Base-by-base conservation (phyloP, 208 protist genomes). In the Crithidia acanthocephali region DNA sequence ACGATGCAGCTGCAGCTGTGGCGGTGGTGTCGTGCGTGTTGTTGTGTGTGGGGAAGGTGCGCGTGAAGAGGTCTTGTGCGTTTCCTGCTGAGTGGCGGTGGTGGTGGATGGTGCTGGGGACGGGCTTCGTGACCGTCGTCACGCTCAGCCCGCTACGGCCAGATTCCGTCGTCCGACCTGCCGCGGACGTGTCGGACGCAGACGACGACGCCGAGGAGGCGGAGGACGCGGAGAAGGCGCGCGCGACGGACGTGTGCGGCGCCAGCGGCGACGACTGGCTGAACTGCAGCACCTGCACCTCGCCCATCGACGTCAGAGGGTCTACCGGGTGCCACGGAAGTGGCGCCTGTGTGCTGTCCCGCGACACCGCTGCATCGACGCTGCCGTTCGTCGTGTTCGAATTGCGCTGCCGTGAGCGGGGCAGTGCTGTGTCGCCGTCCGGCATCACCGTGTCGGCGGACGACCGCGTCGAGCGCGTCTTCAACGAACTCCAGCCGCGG, bases 291-390 rank as follows among this genome's bases (percentile, higher is more conserved):
- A 25, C 62, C 48, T 42, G 30, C 62, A 16, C 35, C 22, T 58
- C 35, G 0, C 11, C 48, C 15, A 8, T 27, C 2, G 48, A 68
- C 1, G 48, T 18, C 10, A 56, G 50, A 9, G 2, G 50, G 2
- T 32, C 47, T 18, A 58, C 62, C 2, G 62, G 13, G 33, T 58
- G 47, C 62, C 62, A 68, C 62, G 48, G 23, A 1, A 45, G 4
- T n/a, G 62, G 62, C 10, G 48, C 50, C 35, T 58, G 62, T 11
- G 48, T 68, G 62, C 62, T 58, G 62, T 68, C 35, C 33, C 50
- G 48, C 35, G 35, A 68, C 30, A 40, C 30, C 33, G 22, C 18
- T 18, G 50, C 27, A 22, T 68, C 22, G 0, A 9, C 10, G 48
- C 62, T 68, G 48, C 62, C 62, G 35, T 45, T 53, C 30, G 48